Percentiles rank a stretch among this genome's conserved stretches.
Evolutionary conservation across 2,329 filamentous ascomycete species (phyloP).

Genomic region (Penicillium hesseltinei): DNA sequence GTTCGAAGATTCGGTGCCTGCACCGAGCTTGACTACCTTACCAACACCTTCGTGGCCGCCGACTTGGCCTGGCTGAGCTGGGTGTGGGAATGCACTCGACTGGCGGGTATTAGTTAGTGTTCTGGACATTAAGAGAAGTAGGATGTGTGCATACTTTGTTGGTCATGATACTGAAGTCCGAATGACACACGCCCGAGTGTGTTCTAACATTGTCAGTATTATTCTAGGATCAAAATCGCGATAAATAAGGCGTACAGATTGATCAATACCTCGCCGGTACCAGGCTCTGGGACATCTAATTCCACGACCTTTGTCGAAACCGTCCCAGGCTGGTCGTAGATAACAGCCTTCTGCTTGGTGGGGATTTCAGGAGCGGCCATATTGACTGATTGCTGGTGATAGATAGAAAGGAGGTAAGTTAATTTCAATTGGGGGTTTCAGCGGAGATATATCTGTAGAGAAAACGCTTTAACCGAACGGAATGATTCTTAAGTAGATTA

Average conservation of each 20-base stretch:
- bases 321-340: conserved; percentile 65
- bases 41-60: conserved; percentile 70
- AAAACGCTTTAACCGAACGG: no score
- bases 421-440: neutral
- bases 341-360: conserved; percentile 60
- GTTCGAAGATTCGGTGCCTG: conserved; percentile 55
- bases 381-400: conserved; percentile 8
- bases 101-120: conserved; percentile 20
- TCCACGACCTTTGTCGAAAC: conserved; percentile 64
- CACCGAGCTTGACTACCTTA: conserved; percentile 63
- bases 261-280: conserved; percentile 61
- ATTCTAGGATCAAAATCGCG: neutral
- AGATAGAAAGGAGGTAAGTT: neutral
- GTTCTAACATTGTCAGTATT: conserved; percentile 40
- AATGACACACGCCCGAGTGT: conserved; percentile 65
- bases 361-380: conserved; percentile 49
- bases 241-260: conserved; percentile 52
- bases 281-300: conserved; percentile 64
- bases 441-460: neutral
- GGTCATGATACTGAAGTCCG: conserved; percentile 58
- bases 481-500: neutral
- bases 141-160: conserved; percentile 33
- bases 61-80: conserved; percentile 60
- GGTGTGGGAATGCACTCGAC: conserved; percentile 58
- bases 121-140: neutral